Percentiles rank a stretch among this genome's conserved stretches.
These are phyloP conservation scores for Malbranchea zuffiana DNA, from an alignment of 2,329 filamentous ascomycete genomes.

Conservation along the genomic window DNA sequence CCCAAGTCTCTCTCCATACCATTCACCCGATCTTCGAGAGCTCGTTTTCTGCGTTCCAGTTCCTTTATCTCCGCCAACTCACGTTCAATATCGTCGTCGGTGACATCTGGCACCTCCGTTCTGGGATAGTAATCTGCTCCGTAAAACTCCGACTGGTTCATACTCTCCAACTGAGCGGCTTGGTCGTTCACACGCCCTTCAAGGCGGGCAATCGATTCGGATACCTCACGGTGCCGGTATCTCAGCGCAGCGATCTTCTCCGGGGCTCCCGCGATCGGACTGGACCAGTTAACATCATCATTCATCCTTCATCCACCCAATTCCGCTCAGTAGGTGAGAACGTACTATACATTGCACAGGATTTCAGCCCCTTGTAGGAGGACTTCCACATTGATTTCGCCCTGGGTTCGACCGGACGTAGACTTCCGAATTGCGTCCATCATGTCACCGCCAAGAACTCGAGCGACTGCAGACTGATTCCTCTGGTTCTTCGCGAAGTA, in stretches of 20 bases:
- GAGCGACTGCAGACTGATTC: constrained; percentile 62
- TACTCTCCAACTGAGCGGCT: constrained; percentile 57
- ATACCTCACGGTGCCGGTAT: constrained; percentile 58
- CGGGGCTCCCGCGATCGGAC: constrained; percentile 62
- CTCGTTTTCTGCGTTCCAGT: constrained; percentile 52
- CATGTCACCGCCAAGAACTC: constrained; percentile 76
- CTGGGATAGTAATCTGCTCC: constrained; percentile 45
- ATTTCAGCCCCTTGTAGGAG: constrained; percentile 80
- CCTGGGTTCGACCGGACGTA: constrained; percentile 44
- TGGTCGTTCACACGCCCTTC: constrained; percentile 72
- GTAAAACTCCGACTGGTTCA: constrained; percentile 52
- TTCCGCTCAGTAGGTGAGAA: constrained; percentile 10
- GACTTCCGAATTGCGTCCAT: constrained; percentile 64
- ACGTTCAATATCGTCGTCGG: constrained; percentile 34
- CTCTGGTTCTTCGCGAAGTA: constrained; percentile 47
- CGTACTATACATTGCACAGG: constrained; percentile 72
- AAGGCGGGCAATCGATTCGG: constrained; percentile 65
- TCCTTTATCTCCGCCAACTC: constrained; percentile 48
- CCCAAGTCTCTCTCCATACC: constrained; percentile 46
- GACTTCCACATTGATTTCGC: constrained; percentile 76
- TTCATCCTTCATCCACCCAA: neutral
- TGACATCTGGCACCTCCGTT: constrained; percentile 29
- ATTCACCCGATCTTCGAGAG: constrained; percentile 52
- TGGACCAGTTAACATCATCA: constrained; percentile 11
- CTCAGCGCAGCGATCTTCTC: constrained; percentile 66